Evolutionary conservation across 1,139 yeast species (phyloP).

Genomic region (Geotrichum phurueaensis): DNA sequence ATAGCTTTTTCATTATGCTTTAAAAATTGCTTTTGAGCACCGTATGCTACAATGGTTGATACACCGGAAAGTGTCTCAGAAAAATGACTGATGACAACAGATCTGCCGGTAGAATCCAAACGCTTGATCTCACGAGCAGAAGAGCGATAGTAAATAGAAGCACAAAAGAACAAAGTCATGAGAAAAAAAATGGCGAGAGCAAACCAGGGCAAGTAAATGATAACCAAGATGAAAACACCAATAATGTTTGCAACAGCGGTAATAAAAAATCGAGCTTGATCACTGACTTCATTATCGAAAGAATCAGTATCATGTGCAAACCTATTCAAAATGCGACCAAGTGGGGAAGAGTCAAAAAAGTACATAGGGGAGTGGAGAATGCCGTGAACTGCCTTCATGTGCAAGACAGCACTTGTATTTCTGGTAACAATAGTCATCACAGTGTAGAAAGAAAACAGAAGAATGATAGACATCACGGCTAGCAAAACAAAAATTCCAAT

Average conservation of each 20-base stretch:
- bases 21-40: conserved; percentile 44
- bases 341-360: conserved; percentile 60
- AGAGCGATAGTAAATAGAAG: conserved; percentile 61
- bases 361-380: conserved; percentile 72
- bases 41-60: conserved; percentile 62
- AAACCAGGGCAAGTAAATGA: conserved; percentile 70
- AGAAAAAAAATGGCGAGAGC: conserved; percentile 62
- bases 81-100: conserved; percentile 69
- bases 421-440: conserved; percentile 48
- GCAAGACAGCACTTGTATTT: conserved; percentile 36
- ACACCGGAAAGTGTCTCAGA: conserved; percentile 69
- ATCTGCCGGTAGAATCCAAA: conserved; percentile 68
- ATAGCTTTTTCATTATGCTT: conserved; percentile 45
- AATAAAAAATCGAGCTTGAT: conserved; percentile 40
- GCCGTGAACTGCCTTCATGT: conserved; percentile 47
- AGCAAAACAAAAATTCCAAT: conserved; percentile 65
- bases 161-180: conserved; percentile 40
- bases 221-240: conserved; percentile 63
- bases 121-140: conserved; percentile 79
- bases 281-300: conserved; percentile 59
- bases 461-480: conserved; percentile 37
- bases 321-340: conserved; percentile 64
- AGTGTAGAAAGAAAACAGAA: conserved; percentile 41
- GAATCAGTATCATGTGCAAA: conserved; percentile 82
- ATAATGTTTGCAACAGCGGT: conserved; percentile 47